Evolutionary conservation across 345 rosid species (phyloP), one percentile per base, ranked within the genome.

Genomic region (Anastatica hierochuntica): DNA sequence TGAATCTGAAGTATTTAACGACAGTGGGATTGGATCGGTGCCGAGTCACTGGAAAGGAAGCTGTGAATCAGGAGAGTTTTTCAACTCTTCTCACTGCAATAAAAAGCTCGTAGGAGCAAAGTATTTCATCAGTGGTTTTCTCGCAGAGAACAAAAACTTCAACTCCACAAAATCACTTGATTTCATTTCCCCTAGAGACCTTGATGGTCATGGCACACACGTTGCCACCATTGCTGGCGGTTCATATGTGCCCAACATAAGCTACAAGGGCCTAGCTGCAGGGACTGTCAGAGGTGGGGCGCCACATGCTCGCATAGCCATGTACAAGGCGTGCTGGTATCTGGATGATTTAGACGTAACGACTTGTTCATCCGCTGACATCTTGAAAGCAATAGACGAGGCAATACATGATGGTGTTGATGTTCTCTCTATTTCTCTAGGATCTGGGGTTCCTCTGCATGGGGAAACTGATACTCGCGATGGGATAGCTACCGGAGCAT

Each of bases 91-190:
- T 4, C 51, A 72, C 30, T 72, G 86, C 21, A 80, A 80, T 35
- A 70, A 70, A 39, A 80, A 80, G 56, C 71, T 80, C 8, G 74
- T 80, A 36, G 86, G 86, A 61, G 83, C 86, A 1, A 69, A 70
- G 44, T 80, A 47, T 12, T 77, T 75, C 64, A 71, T 63, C 12
- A 40, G 62, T 11, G 86, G 62, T 1, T 69, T 75, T 27, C 55
- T 71, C 10, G 77, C 76, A 0, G 44, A 56, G 0, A 14, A 63
- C 15, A 60, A 51, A 26, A 55, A 26, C 38, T 55, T 71, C 56
- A 74, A 80, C 56, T 42, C 80, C 23, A 56, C 54, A 6, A 53
- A 58, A 53, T 34, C 50, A 42, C 64, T 50, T n/a, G 72, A 73
- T 3, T 75, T 55, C 34, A 57, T 74, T 29, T 80, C 86, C 15